Evolutionary conservation across 1,139 yeast species (phyloP), one percentile per base, ranked within the genome.

Genomic region (Eremothecium coryli): DNA sequence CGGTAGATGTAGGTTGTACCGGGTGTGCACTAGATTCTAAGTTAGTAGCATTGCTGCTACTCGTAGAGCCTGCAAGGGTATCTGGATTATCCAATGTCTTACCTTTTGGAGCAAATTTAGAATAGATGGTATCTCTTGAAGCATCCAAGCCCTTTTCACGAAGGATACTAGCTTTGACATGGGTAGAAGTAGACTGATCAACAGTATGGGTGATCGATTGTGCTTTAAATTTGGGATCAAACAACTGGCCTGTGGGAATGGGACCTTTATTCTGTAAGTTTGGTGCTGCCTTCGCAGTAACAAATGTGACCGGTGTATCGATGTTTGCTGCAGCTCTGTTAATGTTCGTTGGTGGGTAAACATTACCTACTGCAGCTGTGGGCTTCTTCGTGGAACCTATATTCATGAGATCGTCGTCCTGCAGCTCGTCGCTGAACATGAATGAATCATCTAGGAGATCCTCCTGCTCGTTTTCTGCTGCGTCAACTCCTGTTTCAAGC

Each of bases 391-490:
- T 18, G 11, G 25, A 13, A 13, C 28, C 20, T 37, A 45, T 46
- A 37, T 45, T 46, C 25, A 49, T 40, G 15, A 53, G 37, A 33
- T 54, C 59, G 7, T 55, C 60, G 27, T 55, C 60, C 40, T 50
- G 58, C 9, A 61, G 37, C 38, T 78, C 86, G 49, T 79, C 88
- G 48, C 84, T 76, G 46, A 77, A 76, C 38, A 70, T 61, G 42
- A 77, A 70, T 2, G 84, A 76, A 44, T 76, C 86, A 36, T 78
- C 85, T 40, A 74, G 63, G 38, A 70, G 66, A 25, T 68, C 70
- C 14, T 62, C 59, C 11, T 48, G 50, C 21, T 48, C 50, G 18
- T 42, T 42, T 18, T 35, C 43, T 30, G 21, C 39, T 26, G 21
- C 9, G n/a, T 13, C n/a, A 39, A 22, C 36, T 31, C 16, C 35